Percentiles rank a stretch among this genome's conserved stretches.
phyloP scores from a whole-genome alignment of 164 flowering plant species.

The Annona cherimola region DNA sequence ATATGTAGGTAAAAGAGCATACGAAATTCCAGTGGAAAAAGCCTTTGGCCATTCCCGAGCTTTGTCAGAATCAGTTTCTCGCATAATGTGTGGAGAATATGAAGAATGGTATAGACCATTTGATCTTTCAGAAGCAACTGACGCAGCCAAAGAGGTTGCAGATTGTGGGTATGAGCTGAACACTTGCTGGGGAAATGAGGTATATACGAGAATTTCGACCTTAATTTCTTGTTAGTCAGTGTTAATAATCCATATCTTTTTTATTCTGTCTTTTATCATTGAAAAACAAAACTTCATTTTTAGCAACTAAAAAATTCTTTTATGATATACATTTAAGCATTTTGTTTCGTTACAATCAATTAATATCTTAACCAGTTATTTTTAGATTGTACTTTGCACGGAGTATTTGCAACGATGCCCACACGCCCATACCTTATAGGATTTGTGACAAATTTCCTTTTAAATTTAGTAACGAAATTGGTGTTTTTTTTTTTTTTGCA shows the following conservation, averaged over 20 bases:
- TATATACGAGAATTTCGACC: conserved; percentile 1
- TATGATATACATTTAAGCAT: no score
- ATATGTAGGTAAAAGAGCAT: neutral
- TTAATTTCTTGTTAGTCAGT: neutral
- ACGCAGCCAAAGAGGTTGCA: conserved; percentile 37
- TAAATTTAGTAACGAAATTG: no score
- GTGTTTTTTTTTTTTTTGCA: no score
- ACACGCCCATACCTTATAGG: no score
- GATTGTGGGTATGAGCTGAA: conserved; percentile 37
- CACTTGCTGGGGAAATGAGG: conserved; percentile 52
- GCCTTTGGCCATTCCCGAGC: conserved; percentile 35
- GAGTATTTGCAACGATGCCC: no score
- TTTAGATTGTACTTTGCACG: no score
- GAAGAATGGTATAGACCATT: neutral
- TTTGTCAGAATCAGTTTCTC: conserved; percentile 24
- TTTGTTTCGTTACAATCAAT: no score
- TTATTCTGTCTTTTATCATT: no score
- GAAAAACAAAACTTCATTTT: no score
- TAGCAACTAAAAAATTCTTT: no score
- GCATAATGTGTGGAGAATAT: neutral
- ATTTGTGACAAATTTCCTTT: no score
- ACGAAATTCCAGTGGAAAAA: neutral
- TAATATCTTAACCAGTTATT: no score
- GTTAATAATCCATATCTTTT: neutral
- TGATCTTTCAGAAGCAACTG: conserved; percentile 22